Evolutionary conservation across 2,329 filamentous ascomycete genomes (phyloP).

Genomic region (Stenocarpella maydis): DNA sequence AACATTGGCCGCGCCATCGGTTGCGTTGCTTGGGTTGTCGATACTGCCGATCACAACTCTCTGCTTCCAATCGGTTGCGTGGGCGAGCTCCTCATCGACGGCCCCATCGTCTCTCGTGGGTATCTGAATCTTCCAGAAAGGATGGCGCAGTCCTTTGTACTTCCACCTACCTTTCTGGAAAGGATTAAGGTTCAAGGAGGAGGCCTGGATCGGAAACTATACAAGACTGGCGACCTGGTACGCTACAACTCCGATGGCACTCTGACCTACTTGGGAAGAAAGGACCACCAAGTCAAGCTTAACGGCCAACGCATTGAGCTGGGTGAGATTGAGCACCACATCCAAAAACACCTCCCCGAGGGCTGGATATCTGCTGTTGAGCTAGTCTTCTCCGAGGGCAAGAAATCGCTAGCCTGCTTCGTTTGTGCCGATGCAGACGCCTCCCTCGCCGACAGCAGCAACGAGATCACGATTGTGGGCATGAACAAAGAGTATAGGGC

Average conservation of each 20-base stretch:
- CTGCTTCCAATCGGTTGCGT: constrained; percentile 35
- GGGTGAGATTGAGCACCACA: constrained; percentile 34
- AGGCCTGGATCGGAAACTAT: constrained; percentile 35
- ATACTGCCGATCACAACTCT: constrained; percentile 38
- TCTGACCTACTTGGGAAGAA: constrained; percentile 55
- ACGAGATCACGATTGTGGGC: background rate
- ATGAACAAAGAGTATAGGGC: background rate
- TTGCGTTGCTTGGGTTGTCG: constrained; percentile 41
- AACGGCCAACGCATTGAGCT: constrained; percentile 62
- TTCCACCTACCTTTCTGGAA: background rate
- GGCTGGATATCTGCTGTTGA: constrained; percentile 42
- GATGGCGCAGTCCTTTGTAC: constrained; percentile 40
- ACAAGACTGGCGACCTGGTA: constrained; percentile 52
- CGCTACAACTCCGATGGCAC: constrained; percentile 46
- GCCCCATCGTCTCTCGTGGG: constrained; percentile 48
- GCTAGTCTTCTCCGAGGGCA: constrained; percentile 27
- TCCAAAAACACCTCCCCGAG: constrained; percentile 34
- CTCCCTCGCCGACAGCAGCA: constrained; percentile 1
- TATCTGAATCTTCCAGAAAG: constrained; percentile 54
- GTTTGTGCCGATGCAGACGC: constrained; percentile 34
- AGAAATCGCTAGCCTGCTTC: constrained; percentile 37
- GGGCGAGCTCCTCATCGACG: constrained; percentile 38
- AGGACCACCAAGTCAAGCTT: constrained; percentile 64
- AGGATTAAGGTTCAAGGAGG: background rate
- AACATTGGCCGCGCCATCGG: constrained; percentile 36